Base-by-base conservation (phyloP, 1,284 basidiomycete genomes). In the Boletus smithii region DNA sequence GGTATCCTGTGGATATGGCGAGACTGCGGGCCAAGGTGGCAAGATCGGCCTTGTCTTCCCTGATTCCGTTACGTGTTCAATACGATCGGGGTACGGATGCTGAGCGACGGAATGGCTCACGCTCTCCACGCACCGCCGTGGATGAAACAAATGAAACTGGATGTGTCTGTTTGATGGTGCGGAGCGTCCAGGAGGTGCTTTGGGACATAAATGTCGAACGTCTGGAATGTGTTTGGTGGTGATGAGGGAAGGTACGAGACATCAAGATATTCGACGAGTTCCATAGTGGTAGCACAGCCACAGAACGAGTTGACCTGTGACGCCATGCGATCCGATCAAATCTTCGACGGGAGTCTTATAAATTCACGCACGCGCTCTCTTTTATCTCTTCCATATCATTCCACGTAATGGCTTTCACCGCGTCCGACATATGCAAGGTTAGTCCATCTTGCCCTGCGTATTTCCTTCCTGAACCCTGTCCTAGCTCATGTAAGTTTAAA, bases 91-190 rank as follows among this genome's bases (percentile, higher is more conserved):
- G 9, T 13, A 22, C 9, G 20, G 27, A 31, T 29, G 8, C 23
- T 7, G 23, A 47, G 34, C 30, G 38, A 20, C n/a, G 37, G 44
- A 18, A 64, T 14, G 63, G 51, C 83, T 73, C 60, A 87, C 86
- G 79, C 66, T 57, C 80, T 71, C 88, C 88, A 91, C 29, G 88
- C 88, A 32, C 88, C 88, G 29, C 88, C 88, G 58, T 90, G 88
- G 14, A 89, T 69, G 57, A 86, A 88, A 51, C 77, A 76, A 46
- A 83, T 56, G 49, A 81, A 61, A 37, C 69, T 66, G 44, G 53
- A 38, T 5, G 47, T n/a, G 3, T 27, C 16, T 8, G 34, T 23
- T 0, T 23, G 33, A 2, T 11, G 24, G 26, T 32, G 8, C 2
- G 47, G 13, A 10, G 36, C 10, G 13, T 50, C 45, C 30, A 26